Base-by-base conservation (phyloP, 768 basidiomycete genomes). In the Tulasnella sp. region DNA sequence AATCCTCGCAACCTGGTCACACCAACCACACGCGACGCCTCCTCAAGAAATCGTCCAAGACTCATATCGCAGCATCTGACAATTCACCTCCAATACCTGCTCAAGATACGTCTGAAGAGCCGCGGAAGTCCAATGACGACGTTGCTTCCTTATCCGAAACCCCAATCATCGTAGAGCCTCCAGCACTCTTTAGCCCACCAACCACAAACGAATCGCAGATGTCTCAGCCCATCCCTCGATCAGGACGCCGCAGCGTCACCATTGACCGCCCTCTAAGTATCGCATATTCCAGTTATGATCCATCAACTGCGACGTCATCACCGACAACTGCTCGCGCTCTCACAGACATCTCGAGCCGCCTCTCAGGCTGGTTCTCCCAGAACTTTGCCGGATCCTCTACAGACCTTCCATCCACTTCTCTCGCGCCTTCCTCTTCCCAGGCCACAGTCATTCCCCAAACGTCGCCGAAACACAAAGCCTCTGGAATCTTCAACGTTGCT, bases 331-430 rank as follows among this genome's bases (percentile, higher is more conserved):
- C 67, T n/a, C 17, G 54, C 54, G 31, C 64, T 45, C 29, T 78
- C 74, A 71, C 75, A 34, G 91, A 93, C 84, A 86, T 93, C 38
- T 90, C 92, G 1, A 90, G 89, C 17, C 87, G 93, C 0, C 88
- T 93, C 67, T 90, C 91, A 0, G 91, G 92, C 79, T 92, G 93
- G 92, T 87, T 93, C 83, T 88, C 90, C 0, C 91, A 93, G 82
- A 91, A 91, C 0, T 92, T 94, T 83, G 88, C 86, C 67, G 67
- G 37, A 81, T 82, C 89, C 1, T 86, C 90, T 0, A 89, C 90
- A 0, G 92, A 93, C 83, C 87, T 93, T 77, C 69, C 80, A 37
- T 79, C 83, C 19, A 73, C 80, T 7, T 52, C 83, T 0, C 82
- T 82, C 6, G 25, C 58, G 31, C 74, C 67, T n/a, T 78, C 77